Base-by-base conservation (phyloP, 2,329 filamentous ascomycete genomes). In the Diaporthe ampelina region DNA sequence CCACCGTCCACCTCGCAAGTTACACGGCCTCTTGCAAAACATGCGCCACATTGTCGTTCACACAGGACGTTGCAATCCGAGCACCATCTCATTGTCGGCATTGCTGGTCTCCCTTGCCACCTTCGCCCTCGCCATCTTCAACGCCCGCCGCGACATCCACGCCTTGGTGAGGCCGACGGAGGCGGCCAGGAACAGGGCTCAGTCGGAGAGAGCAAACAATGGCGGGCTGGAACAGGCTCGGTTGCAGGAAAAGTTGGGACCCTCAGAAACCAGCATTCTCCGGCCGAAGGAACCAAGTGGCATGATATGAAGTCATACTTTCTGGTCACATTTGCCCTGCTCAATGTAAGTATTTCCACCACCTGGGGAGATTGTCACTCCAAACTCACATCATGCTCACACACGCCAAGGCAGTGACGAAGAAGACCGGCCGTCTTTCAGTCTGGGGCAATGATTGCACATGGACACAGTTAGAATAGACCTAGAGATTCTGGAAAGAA, bases 1-100 rank as follows among this genome's bases (percentile, higher is more conserved):
- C 54, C 54, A 58, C 54, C 54, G 54, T 37, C 54, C 54, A 58
- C 54, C 54, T 21, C 54, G 29, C 17, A n/a, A 58, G 43, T 35
- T 21, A 10, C 54, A 56, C 17, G 24, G 8, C 52, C 52, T 56
- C 52, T 19, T 32, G 13, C 52, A 15, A 56, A 32, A 56, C 26
- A 56, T 19, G 52, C 24, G 17, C 52, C 52, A 26, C 52, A 56
- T 56, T 32, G 52, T 56, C 52, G 17, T 56, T 32, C 24, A 32
- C 52, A 56, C 52, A 56, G 52, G 52, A 32, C 52, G n/a, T 56
- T 56, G 26, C 52, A 56, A 32, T 29, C 9, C 24, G 7, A 56
- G 15, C 17, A 56, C 17, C 52, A 21, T 56, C 26, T 17, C 43
- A 17, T 21, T 21, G 43, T 21, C 43, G 43, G 43, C 43, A 21